phyloP scores from a whole-genome alignment of 345 rosid genomes.

The Iberis pinnata region DNA sequence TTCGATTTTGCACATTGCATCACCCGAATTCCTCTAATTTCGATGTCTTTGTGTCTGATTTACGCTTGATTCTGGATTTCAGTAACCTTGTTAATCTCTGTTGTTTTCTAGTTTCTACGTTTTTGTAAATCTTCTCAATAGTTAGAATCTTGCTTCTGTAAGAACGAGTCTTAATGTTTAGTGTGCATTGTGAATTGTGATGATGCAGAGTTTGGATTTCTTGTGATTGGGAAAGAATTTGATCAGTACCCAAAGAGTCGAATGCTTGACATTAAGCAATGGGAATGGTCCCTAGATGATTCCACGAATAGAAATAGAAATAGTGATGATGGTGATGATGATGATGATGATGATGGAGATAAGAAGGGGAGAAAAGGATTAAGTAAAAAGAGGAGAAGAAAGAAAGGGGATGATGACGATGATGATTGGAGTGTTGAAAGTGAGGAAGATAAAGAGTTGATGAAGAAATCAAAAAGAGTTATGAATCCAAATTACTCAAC shows the following conservation, averaged over 20 bases:
- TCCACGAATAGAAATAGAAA: constrained; percentile 26
- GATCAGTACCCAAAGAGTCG: constrained; percentile 51
- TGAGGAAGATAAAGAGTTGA: constrained; percentile 44
- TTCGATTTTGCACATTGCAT: not conserved
- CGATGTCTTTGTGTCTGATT: not conserved
- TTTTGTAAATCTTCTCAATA: not conserved
- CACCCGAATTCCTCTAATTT: not conserved
- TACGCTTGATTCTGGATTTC: no score
- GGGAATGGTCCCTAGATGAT: constrained; percentile 87
- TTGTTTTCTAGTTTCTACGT: no score
- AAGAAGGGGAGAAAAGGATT: constrained; percentile 21
- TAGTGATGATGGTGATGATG: constrained; percentile 28
- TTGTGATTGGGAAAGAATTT: constrained; percentile 66
- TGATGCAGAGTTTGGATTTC: constrained; percentile 74
- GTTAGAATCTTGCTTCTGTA: not conserved
- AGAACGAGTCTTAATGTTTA: not conserved
- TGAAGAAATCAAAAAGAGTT: constrained; percentile 28
- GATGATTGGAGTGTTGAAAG: constrained; percentile 64
- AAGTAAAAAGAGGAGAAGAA: constrained; percentile 42
- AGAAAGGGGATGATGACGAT: constrained; percentile 32
- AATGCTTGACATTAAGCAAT: constrained; percentile 34
- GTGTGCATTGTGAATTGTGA: no score
- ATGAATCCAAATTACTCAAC: constrained; percentile 37
- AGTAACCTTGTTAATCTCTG: not conserved
- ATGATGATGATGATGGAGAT: constrained; percentile 28